Evolutionary conservation across 192 early-diverging fungal species (phyloP).

Genomic region (Dispira parvispora): DNA sequence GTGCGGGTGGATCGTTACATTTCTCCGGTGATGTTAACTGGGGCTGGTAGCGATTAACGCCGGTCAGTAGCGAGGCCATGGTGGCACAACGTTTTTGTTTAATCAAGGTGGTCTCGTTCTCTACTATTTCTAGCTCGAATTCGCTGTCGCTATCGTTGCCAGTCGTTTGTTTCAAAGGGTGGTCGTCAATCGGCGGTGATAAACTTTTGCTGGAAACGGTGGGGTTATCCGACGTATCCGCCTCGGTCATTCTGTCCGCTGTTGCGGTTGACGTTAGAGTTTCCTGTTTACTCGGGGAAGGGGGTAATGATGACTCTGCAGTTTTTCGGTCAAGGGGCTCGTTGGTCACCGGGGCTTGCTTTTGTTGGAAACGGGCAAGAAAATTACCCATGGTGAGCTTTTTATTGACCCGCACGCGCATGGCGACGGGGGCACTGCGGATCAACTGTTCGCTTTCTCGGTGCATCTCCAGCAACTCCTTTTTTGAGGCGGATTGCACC

Average conservation of each 20-base stretch:
- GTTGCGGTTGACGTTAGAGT: no score
- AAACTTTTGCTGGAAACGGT: no score
- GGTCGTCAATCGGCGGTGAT: no score
- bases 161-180: no score
- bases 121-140: slow-evolving; percentile 5
- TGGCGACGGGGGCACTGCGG: slow-evolving; percentile 3
- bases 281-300: no score
- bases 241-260: no score
- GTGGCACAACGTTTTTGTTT: background rate
- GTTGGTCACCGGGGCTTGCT: no score
- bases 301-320: no score
- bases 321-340: no score
- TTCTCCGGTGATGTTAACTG: slow-evolving; percentile 9
- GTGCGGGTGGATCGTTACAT: background rate
- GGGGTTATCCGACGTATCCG: no score
- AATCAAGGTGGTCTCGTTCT: background rate
- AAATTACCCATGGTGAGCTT: slow-evolving; percentile 6
- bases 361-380: background rate
- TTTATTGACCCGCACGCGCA: background rate
- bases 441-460: slow-evolving; percentile 1
- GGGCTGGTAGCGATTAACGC: background rate
- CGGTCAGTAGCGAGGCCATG: slow-evolving; percentile 8
- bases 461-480: slow-evolving; percentile 4
- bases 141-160: background rate
- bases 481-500: background rate